Base-by-base conservation (phyloP, 2,329 filamentous ascomycete species). In the Pseudogymnoascus sp. region DNA sequence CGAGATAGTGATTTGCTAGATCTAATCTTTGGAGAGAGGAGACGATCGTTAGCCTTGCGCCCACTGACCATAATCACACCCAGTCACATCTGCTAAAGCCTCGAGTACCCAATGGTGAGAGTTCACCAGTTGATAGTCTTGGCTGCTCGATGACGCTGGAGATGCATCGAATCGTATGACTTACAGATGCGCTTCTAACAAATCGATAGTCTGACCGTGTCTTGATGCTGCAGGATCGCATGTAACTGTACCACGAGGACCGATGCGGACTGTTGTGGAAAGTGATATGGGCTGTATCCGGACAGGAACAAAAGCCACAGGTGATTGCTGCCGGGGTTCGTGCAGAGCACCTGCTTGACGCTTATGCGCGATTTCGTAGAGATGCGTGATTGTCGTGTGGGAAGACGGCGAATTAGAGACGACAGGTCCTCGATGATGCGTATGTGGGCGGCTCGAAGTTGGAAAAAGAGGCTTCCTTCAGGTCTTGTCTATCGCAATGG, bases 331-430 rank as follows among this genome's bases (percentile, higher is more conserved):
- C 14, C 9, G 14, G 49, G 49, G 25, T 21, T 56, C 28, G 49
- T 56, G 49, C 49, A 56, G 49, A 21, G 4, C 2, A 8, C 23
- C 49, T 34, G 49, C 49, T 34, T 56, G 49, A 56, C 49, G 28
- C 49, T 56, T 56, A 56, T 56, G 49, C 49, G 49, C 9, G 49
- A 34, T 56, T 56, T 56, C 28, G 49, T 34, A 5, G 49, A 56
- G 49, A 53, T 31, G 49, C 49, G 49, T 56, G 49, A 56, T 34
- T 34, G n/a, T 7, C n/a, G 28, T 18, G n/a, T 34, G n/a, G 21
- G 49, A 36, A 56, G 28, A 56, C 21, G 49, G 49, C 49, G 49
- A 56, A 56, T 56, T 56, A 56, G 49, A 56, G 49, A 18, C 28
- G 49, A 14, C 25, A 34, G 25, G 49, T 56, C 25, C 49, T 34